phyloP scores from a whole-genome alignment of 2,329 filamentous ascomycete genomes.

The Calonectria crousiana region DNA sequence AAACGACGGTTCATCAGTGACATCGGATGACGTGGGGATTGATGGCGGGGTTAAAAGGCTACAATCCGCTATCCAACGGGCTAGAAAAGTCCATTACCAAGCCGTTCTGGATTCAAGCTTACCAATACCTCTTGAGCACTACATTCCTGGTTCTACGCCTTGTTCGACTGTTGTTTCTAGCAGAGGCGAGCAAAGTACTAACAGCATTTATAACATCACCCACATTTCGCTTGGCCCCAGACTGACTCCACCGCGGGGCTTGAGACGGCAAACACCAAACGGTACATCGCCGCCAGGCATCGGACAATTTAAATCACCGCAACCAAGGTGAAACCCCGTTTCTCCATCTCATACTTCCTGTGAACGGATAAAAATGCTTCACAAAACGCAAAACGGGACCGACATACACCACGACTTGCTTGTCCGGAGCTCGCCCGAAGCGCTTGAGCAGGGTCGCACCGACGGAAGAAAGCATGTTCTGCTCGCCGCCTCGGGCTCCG shows the following conservation, averaged over 20 bases:
- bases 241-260: slow-evolving; percentile 17
- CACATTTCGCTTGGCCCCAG: background rate
- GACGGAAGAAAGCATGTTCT: slow-evolving; percentile 59
- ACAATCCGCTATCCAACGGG: background rate
- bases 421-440: slow-evolving; percentile 45
- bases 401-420: slow-evolving; percentile 39
- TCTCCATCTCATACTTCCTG: too few relatives aligned
- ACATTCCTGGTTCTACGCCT: background rate
- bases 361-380: slow-evolving; percentile 34
- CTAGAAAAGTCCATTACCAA: slow-evolving; percentile 19
- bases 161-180: background rate
- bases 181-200: background rate
- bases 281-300: background rate
- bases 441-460: slow-evolving; percentile 47
- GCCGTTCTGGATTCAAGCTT: background rate
- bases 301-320: background rate
- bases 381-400: slow-evolving; percentile 35
- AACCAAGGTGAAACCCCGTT: background rate
- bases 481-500: slow-evolving; percentile 63
- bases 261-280: background rate
- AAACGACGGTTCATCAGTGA: slow-evolving; percentile 22
- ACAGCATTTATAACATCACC: background rate
- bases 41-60: slow-evolving; percentile 38
- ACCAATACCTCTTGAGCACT: background rate
- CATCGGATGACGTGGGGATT: slow-evolving; percentile 40